phyloP scores from a whole-genome alignment of 176 grass and related monocot species.

The barley (Hordeum vulgare) region DNA sequence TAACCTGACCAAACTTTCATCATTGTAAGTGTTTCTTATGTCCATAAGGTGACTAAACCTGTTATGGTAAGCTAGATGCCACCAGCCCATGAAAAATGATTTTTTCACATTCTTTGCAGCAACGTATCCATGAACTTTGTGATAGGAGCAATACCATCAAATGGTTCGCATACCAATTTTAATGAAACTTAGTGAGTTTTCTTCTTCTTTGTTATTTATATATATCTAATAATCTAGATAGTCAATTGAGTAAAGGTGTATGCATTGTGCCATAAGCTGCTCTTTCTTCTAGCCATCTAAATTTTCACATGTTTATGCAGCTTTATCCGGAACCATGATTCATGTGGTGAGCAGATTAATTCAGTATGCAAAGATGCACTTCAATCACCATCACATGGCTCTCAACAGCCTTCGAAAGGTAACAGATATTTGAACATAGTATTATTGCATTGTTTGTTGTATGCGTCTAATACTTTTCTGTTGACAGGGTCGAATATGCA shows the following conservation, averaged over 20 bases:
- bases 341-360: conserved; percentile 89
- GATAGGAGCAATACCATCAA: conserved; percentile 73
- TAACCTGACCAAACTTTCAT: conserved; percentile 71
- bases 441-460: not conserved
- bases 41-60: conserved; percentile 12
- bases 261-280: not conserved
- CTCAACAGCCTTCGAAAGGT: conserved; percentile 53
- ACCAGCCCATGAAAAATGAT: not conserved
- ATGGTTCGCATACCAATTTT: conserved; percentile 67
- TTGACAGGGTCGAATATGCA: not conserved
- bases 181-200: conserved; percentile 89
- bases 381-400: conserved; percentile 52
- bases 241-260: not conserved
- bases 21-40: conserved; percentile 71
- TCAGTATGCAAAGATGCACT: conserved; percentile 75
- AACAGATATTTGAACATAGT: conserved; percentile 5
- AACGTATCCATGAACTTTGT: conserved; percentile 99
- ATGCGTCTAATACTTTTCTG: not conserved
- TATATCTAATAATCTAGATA: conserved; percentile 11
- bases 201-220: conserved; percentile 3
- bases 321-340: conserved; percentile 74
- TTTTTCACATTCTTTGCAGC: conserved; percentile 51
- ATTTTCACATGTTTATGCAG: conserved; percentile 29
- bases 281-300: not conserved
- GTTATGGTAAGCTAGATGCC: not conserved